Base-by-base conservation (phyloP, 208 protist species). In the Wallacemonas collosoma region DNA sequence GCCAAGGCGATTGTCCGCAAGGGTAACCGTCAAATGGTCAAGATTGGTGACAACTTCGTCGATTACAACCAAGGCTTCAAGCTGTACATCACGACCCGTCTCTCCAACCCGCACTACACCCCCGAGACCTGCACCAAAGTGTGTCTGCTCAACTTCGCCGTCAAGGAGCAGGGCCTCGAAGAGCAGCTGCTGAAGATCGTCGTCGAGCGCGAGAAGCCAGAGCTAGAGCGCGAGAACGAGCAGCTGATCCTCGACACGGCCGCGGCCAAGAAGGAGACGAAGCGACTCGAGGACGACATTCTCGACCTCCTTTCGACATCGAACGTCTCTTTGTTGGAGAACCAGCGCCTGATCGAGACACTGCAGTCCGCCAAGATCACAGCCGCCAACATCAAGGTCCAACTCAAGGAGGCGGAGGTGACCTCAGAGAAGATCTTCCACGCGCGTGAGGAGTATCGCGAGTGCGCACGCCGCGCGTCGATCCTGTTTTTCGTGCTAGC, bases 181-280 rank as follows among this genome's bases (percentile, higher is more conserved):
- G 98, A 99, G 82, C 98, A 99, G 91, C 86, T 99, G 73, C 92
- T 99, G 17, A 99, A 98, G 71, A 97, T 98, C 71, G 97, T 99
- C 3, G 98, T 99, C 56, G 85, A 93, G 72, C 93, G 96, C 80
- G 98, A 99, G 91, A 95, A 97, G 76, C 95, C 96, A 36, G 98
- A 99, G 77, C 86, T 99, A 41, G 98, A 99, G 84, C 92, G 97
- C 67, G 89, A 99, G 72, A 99, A 99, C 79, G 95, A 98, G 79
- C 86, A 98, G 84, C 95, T 99, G 9, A 96, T 99, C 48, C 77
- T 98, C 26, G 81, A 90, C 65, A 98, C 96, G n/a, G 98, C 97
- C 3, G 89, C 85, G 9, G 95, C 88, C 39, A 98, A 97, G 74
- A 97, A 96, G 76, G 88, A 98, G 75, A 97, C 98, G 74, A 97